These are phyloP conservation scores for Eucalyptus virginea DNA, from an alignment of 345 rosid genomes.

Conservation along the genomic window DNA sequence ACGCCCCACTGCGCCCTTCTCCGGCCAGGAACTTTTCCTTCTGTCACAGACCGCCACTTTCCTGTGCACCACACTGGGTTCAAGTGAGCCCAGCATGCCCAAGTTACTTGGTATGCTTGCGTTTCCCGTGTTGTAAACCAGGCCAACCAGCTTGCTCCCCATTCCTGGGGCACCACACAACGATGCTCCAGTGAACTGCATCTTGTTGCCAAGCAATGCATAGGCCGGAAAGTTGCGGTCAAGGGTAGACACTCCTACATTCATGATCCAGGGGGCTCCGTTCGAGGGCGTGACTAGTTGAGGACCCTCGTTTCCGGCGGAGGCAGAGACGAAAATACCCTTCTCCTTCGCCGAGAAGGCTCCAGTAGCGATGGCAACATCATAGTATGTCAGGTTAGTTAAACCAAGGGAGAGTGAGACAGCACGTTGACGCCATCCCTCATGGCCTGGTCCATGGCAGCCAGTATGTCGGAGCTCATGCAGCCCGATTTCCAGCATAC, in stretches of 20 bases:
- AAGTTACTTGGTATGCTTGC: conserved; percentile 24
- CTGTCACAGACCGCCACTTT: conserved; percentile 73
- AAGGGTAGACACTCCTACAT: conserved; percentile 80
- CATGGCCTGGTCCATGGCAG: conserved; percentile 70
- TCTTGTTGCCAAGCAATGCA: conserved; percentile 36
- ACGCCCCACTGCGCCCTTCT: conserved; percentile 64
- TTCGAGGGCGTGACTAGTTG: conserved; percentile 35
- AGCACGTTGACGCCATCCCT: conserved; percentile 56
- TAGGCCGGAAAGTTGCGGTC: conserved; percentile 75
- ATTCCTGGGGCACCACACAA: conserved; percentile 56
- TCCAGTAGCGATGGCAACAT: conserved; percentile 55
- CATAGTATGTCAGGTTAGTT: conserved; percentile 40
- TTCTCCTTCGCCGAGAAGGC: conserved; percentile 61
- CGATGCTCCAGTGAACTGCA: conserved; percentile 42
- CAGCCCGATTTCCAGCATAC: conserved; percentile 72
- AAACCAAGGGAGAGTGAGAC: conserved; percentile 86
- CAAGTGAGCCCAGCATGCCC: conserved; percentile 68
- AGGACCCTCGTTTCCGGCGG: conserved; percentile 83
- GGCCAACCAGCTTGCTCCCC: conserved; percentile 34
- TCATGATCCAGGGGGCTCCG: conserved; percentile 90
- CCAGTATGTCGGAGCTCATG: conserved; percentile 68
- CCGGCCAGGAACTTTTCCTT: conserved; percentile 57
- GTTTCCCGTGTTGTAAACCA: conserved; percentile 34
- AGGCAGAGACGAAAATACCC: conserved; percentile 70
- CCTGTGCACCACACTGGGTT: conserved; percentile 35